A percentile compares a stretch with the other conserved stretches of the same genome.
phyloP scores from a whole-genome alignment of 2,329 filamentous ascomycete species.

The Simplicillium sp. region DNA sequence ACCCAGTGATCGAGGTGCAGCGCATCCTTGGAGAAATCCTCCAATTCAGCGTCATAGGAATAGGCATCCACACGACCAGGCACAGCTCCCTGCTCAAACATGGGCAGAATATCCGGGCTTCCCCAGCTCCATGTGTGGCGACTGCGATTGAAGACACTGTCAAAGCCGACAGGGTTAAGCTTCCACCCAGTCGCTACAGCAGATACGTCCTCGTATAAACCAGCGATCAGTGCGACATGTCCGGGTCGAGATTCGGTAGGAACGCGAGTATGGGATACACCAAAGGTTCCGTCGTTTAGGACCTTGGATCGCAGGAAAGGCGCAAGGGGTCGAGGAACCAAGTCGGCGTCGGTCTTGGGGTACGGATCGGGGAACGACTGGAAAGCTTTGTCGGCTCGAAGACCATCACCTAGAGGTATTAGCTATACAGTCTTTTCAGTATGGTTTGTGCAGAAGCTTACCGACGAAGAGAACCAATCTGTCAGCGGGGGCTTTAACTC shows the following conservation, averaged over 20 bases:
- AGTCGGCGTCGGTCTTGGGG: slow-evolving; percentile 52
- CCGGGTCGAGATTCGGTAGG: slow-evolving; percentile 94
- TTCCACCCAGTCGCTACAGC: slow-evolving; percentile 98
- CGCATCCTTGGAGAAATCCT: slow-evolving; percentile 83
- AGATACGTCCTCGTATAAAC: slow-evolving; percentile 95
- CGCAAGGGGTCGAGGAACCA: slow-evolving; percentile 70
- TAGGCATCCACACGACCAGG: slow-evolving; percentile 81
- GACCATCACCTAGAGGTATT: slow-evolving; percentile 59
- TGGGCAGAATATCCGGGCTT: slow-evolving; percentile 91
- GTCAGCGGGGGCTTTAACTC: slow-evolving; percentile 68
- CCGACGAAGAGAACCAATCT: slow-evolving; percentile 90
- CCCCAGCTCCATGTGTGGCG: slow-evolving; percentile 99
- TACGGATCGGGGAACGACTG: slow-evolving; percentile 87
- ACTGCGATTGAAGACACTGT: slow-evolving; percentile 96
- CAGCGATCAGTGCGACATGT: slow-evolving; percentile 93
- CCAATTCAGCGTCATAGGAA: slow-evolving; percentile 72
- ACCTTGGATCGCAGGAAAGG: slow-evolving; percentile 87
- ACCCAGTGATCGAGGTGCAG: slow-evolving; percentile 85
- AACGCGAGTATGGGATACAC: slow-evolving; percentile 92
- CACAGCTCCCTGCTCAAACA: slow-evolving; percentile 92
- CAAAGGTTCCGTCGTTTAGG: slow-evolving; percentile 85
- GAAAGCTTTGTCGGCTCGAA: slow-evolving; percentile 96
- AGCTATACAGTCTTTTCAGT: neutral
- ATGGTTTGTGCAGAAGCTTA: slow-evolving; percentile 21
- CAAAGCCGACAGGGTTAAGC: slow-evolving; percentile 94